A percentile compares a stretch with the other conserved stretches of the same genome.
Evolutionary conservation across 208 protist genomes (phyloP).

Genomic region (Crithidia mellificae): DNA sequence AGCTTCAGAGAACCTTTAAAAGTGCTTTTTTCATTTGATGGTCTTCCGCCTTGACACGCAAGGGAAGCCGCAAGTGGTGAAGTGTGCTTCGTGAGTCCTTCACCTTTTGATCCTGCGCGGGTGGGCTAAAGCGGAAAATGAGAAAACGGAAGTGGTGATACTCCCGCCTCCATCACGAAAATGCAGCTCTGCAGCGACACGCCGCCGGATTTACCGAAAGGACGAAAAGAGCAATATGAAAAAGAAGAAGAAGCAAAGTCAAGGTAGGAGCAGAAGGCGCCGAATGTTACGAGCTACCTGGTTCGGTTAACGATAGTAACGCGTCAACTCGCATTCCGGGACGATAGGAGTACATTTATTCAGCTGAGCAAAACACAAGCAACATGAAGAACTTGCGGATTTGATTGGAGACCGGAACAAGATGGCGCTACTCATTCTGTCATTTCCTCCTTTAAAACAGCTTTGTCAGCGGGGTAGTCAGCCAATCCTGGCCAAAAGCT

Average conservation of each 20-base stretch:
- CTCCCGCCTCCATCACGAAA: too few relatives aligned
- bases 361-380: too few relatives aligned
- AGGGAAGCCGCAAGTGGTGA: slow-evolving; percentile 1
- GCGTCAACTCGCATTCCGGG: too few relatives aligned
- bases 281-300: too few relatives aligned
- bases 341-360: too few relatives aligned
- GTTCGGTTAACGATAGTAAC: too few relatives aligned
- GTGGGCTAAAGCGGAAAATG: not conserved
- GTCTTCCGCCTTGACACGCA: not conserved
- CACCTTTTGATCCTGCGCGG: not conserved
- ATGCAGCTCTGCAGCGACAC: not conserved
- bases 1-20: too few relatives aligned
- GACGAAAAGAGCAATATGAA: not conserved
- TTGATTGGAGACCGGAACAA: too few relatives aligned
- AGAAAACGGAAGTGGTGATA: too few relatives aligned
- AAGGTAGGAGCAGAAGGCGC: too few relatives aligned
- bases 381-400: too few relatives aligned
- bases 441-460: slow-evolving; percentile 43
- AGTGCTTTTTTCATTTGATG: not conserved
- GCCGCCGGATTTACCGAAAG: not conserved
- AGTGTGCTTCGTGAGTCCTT: slow-evolving; percentile 18
- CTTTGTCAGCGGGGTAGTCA: slow-evolving; percentile 58
- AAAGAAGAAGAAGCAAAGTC: not conserved
- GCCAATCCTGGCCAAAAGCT: slow-evolving; percentile 74
- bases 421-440: too few relatives aligned